Evolutionary conservation across 2,329 filamentous ascomycete species (phyloP).

Genomic region (Claviceps quebecensis): DNA sequence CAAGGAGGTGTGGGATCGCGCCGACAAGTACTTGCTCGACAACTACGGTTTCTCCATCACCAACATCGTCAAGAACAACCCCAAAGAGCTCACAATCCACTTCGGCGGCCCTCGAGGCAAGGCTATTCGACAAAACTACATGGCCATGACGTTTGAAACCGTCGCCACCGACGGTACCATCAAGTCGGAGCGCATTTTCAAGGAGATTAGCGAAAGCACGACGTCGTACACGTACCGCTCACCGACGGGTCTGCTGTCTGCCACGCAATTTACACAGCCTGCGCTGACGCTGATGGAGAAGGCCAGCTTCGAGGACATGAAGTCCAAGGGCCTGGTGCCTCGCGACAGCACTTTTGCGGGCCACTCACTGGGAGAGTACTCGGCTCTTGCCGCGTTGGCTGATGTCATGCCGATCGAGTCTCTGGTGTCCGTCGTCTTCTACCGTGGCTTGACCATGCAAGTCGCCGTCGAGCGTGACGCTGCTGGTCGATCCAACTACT

Average conservation of each 20-base stretch:
- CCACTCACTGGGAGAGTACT: constrained; percentile 97
- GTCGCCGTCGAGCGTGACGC: constrained; percentile 95
- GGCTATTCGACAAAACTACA: constrained; percentile 96
- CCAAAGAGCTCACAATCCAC: constrained; percentile 95
- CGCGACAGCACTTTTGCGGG: constrained; percentile 94
- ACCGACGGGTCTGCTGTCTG: constrained; percentile 84
- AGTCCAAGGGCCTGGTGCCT: constrained; percentile 87
- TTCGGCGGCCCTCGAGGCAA: constrained; percentile 95
- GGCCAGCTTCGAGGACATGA: constrained; percentile 98
- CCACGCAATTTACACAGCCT: constrained; percentile 96
- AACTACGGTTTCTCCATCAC: constrained; percentile 98
- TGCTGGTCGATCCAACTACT: constrained; percentile 88
- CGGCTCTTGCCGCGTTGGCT: constrained; percentile 83
- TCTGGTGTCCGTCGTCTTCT: constrained; percentile 96
- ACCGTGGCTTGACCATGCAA: constrained; percentile 97
- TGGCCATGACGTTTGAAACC: constrained; percentile 99
- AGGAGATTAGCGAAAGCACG: constrained; percentile 85
- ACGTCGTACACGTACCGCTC: constrained; percentile 96
- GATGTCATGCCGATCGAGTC: constrained; percentile 99
- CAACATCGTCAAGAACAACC: constrained; percentile 98
- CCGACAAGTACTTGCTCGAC: constrained; percentile 95
- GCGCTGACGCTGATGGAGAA: constrained; percentile 98
- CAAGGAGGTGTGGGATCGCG: constrained; percentile 94
- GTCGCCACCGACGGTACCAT: constrained; percentile 80
- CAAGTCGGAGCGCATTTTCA: constrained; percentile 99